Base-by-base conservation (phyloP, 1,284 basidiomycete genomes). In the Cutaneotrichosporon cyanovorans region DNA sequence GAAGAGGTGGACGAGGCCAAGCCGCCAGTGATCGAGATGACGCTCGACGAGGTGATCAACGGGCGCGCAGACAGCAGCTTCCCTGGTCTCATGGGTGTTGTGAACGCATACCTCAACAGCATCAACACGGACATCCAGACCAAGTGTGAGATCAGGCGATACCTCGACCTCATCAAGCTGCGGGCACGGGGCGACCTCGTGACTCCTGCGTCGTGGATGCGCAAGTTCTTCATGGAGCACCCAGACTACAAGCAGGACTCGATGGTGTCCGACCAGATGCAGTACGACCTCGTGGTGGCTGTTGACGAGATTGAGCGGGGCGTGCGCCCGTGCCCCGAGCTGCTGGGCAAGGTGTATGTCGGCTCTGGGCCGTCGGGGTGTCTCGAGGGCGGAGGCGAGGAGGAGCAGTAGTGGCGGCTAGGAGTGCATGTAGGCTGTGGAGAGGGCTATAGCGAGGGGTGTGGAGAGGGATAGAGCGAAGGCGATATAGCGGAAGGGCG, bases 131-230 rank as follows among this genome's bases (percentile, higher is more conserved):
- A 84, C 49, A 71, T 77, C 19, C 71, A 75, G 25, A 82, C 82
- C 33, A 77, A 80, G 57, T 72, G 67, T 44, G 81, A 82, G 67
- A 82, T 98, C 51, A 74, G 82, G 46, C 76, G 77, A 59, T 95
- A 93, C 61, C 67, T 96, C 12, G 80, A 87, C 56, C 75, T 96
- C 23, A 76, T 97, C 56, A 80, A 81, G 55, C 74, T 77, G 42
- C 77, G 93, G 37, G 84, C 92, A 5, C 80, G 84, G 62, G 92
- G 92, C 83, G 42, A 82, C 15, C 76, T 97, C n/a, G 71, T 82
- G 62, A 98, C 95, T 0, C 80, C 88, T 1, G 95, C 95, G 2
- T 82, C 82, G 8, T 99, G 89, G 89, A 91, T 96, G 48, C 80
- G 95, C 22, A 77, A 86, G 39, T 98, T 95, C 69, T 85, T 99